Evolutionary conservation across 1,284 basidiomycete species (phyloP), one percentile per base, ranked within the genome.

Genomic region (Caloboletus inedulis): DNA sequence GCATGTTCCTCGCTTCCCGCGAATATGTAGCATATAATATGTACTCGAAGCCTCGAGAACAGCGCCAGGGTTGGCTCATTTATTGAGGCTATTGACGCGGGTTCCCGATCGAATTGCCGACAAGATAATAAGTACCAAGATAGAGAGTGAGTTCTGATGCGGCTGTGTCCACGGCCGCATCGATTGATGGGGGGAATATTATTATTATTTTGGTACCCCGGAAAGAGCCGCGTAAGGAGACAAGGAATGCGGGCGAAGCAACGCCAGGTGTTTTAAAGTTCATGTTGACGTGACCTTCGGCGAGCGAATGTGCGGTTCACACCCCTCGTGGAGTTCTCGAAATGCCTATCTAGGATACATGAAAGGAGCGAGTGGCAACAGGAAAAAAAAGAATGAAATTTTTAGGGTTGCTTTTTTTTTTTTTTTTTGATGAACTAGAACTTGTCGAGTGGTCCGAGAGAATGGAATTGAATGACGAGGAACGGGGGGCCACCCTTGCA

Each of bases 341-440:
- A 40, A 27, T 62, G 30, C 64, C 57, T 19, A 58, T 52, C 53
- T 54, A 41, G 61, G 61, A 47, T 64, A 62, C 13, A 62, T 66
- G 62, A 62, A 62, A 54, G 44, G 50, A 31, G 23, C 27, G 51
- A 55, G 47, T 35, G 54, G 35, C 47, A 43, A 59, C 48, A 50
- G 47, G 5, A 23, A 56, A 47, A 51, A 37, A 43, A 31, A 27
- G 46, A 19, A 35, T 30, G 45, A 7, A 43, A 37, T 48, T 58
- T 54, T 55, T 46, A 50, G 62, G 62, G 60, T 54, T 25, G 19
- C 5, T 5, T 3, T 23, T 40, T 16, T 23, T 5, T 3, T 23
- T 40, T 16, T 5, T 43, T 31, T 44, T 47, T 47, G 35, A n/a
- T 42, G 51, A 47, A 35, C 27, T 45, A 43, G 44, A 47, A 54